A percentile compares a stretch with the other conserved stretches of the same genome.
Evolutionary conservation across 2,329 filamentous ascomycete species (phyloP).

Genomic region (Trichoderma atroviride): DNA sequence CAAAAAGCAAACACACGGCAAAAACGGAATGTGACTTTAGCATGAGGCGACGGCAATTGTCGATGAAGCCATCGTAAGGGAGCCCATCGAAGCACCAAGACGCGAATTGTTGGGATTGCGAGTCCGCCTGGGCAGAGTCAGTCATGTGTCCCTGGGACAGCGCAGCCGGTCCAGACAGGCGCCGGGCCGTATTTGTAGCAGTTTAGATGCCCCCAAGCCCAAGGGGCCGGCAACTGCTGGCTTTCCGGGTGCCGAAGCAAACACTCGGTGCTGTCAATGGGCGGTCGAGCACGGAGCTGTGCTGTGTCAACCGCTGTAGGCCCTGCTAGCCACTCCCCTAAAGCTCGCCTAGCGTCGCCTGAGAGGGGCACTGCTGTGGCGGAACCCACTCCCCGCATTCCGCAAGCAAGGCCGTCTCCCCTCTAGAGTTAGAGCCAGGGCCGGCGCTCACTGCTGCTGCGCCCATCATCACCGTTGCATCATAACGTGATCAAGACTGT

Average conservation of each 20-base stretch:
- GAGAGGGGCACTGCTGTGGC: constrained; percentile 1
- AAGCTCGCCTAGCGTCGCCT: not conserved
- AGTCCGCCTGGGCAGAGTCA: not conserved
- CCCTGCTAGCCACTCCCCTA: not conserved
- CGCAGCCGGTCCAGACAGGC: not conserved
- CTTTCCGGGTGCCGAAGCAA: constrained; percentile 5
- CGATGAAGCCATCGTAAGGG: constrained; percentile 27
- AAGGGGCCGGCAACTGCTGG: not conserved
- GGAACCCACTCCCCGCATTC: constrained; percentile 18
- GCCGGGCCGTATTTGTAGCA: not conserved
- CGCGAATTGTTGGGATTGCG: not conserved
- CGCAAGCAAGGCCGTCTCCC: not conserved
- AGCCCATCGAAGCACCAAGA: constrained; percentile 23
- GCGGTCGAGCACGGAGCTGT: not conserved
- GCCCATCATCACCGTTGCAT: constrained; percentile 22
- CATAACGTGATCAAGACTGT: not conserved
- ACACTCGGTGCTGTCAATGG: not conserved
- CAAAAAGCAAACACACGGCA: not conserved
- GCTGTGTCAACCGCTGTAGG: not conserved
- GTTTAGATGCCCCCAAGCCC: too few species aligned
- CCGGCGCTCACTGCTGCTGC: not conserved
- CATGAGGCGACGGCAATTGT: constrained; percentile 22
- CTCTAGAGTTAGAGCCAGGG: not conserved
- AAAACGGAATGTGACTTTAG: not conserved
- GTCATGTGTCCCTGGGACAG: not conserved